Percentiles rank a stretch among this genome's conserved stretches.
Conservation (phyloP, 192 early-diverging fungal species). For the Irineochytrium annulatum region DNA sequence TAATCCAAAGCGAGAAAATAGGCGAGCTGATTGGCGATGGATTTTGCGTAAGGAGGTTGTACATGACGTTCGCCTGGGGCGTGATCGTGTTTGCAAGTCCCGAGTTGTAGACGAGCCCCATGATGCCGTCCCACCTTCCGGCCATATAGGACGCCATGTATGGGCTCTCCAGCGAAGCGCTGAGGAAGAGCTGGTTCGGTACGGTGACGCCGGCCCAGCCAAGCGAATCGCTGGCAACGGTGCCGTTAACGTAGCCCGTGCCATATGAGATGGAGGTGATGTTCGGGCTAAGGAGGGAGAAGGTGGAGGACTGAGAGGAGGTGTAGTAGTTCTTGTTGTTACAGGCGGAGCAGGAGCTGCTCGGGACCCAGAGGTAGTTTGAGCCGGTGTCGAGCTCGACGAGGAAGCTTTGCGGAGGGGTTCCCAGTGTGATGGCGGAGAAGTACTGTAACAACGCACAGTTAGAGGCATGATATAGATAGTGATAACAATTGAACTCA, state of each 20-base stretch:
- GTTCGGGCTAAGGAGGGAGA: neutral
- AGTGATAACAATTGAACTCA: too few species aligned
- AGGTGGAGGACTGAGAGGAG: neutral
- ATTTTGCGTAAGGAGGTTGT: too few species aligned
- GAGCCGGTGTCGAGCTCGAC: constrained; percentile 91
- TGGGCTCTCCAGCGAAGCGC: too few species aligned
- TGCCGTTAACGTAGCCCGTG: neutral
- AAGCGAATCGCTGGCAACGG: neutral
- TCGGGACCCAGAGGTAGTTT: constrained; percentile 34
- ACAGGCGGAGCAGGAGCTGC: neutral
- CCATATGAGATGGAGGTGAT: neutral
- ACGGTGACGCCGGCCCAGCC: neutral
- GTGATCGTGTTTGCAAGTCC: too few species aligned
- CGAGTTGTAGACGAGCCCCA: constrained; percentile 70
- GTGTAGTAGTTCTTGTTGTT: neutral
- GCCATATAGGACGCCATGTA: too few species aligned
- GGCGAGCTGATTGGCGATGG: too few species aligned
- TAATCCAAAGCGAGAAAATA: neutral
- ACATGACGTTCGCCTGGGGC: too few species aligned
- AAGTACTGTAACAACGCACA: neutral
- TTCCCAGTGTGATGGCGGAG: constrained; percentile 24
- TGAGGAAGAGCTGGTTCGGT: neutral
- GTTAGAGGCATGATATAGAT: neutral
- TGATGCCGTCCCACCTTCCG: constrained; percentile 88
- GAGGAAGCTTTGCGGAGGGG: constrained; percentile 78